A percentile compares a stretch with the other conserved stretches of the same genome.
Conservation (phyloP, 495 filamentous ascomycete genomes). For the Filosporella fistucella region DNA sequence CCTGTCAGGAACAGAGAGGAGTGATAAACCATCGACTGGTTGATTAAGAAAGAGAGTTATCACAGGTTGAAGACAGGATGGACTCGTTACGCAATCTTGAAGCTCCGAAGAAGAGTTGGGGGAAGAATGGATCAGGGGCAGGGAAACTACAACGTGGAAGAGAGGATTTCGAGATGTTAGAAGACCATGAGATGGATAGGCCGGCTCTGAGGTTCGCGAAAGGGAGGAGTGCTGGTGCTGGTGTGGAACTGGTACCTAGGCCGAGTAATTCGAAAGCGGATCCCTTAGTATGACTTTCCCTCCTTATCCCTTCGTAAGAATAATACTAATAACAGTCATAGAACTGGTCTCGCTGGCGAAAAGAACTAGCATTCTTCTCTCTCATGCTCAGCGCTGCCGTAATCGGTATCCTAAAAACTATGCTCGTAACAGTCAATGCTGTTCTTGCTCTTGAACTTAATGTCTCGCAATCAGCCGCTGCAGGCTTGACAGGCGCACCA, state of each 20-base stretch:
- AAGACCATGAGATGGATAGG: too few species aligned
- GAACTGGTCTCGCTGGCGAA: constrained; percentile 47
- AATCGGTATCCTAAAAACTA: constrained; percentile 43
- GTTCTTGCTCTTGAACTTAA: constrained; percentile 32
- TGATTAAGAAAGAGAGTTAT: too few species aligned
- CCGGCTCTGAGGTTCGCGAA: too few species aligned
- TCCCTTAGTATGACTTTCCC: constrained; percentile 34
- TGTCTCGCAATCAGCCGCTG: constrained; percentile 37
- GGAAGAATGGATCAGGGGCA: too few species aligned
- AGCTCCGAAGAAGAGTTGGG: too few species aligned
- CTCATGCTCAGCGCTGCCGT: constrained; percentile 37
- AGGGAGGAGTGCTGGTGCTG: too few species aligned
- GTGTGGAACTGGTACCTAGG: constrained; percentile 42
- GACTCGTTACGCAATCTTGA: too few species aligned
- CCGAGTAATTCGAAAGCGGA: constrained; percentile 44
- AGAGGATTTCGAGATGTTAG: too few species aligned
- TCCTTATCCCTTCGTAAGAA: not conserved
- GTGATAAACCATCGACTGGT: too few species aligned
- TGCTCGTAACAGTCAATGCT: constrained; percentile 40
- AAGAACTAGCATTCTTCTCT: constrained; percentile 38
- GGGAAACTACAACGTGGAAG: too few species aligned
- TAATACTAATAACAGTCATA: constrained; percentile 12
- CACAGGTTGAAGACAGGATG: too few species aligned
- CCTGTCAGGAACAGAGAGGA: constrained; percentile 1
- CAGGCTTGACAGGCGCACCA: constrained; percentile 43